Evolutionary conservation across 2,329 filamentous ascomycete species (phyloP).

Genomic region (Sclerotinia glacialis): DNA sequence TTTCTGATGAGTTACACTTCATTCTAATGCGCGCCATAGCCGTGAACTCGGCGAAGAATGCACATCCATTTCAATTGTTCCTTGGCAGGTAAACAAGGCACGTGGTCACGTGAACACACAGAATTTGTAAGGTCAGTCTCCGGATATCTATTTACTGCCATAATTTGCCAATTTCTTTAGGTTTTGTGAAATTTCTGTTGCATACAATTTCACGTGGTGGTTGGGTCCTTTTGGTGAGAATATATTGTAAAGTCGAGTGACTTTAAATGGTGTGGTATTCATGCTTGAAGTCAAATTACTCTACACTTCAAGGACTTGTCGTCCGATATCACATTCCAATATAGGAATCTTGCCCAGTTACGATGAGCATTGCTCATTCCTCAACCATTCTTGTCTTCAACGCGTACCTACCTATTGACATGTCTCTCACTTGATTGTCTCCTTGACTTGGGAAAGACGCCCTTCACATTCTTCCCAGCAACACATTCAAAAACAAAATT

Average conservation of each 20-base stretch:
- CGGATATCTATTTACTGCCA: neutral
- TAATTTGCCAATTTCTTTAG: neutral
- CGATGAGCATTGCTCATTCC: constrained; percentile 1
- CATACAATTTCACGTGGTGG: too few species aligned
- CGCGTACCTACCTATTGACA: neutral
- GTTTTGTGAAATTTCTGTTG: neutral
- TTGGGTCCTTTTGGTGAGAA: neutral
- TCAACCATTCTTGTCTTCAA: neutral
- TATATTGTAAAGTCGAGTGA: neutral
- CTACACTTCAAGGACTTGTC: neutral
- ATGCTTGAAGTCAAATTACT: constrained; percentile 1
- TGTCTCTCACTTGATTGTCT: neutral
- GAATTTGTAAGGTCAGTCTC: neutral
- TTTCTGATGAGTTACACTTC: neutral
- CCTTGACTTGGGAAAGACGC: constrained; percentile 6
- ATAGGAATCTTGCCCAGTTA: constrained; percentile 6
- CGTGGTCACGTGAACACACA: neutral
- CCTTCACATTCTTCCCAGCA: constrained; percentile 21
- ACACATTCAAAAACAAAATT: neutral
- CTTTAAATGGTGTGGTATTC: neutral
- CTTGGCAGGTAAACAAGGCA: neutral
- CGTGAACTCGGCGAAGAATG: constrained; percentile 7
- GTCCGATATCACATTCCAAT: constrained; percentile 14
- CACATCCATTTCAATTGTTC: constrained; percentile 8
- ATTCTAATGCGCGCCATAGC: neutral